phyloP scores from a whole-genome alignment of 2,329 filamentous ascomycete species.

The Beauveria brongniartii region DNA sequence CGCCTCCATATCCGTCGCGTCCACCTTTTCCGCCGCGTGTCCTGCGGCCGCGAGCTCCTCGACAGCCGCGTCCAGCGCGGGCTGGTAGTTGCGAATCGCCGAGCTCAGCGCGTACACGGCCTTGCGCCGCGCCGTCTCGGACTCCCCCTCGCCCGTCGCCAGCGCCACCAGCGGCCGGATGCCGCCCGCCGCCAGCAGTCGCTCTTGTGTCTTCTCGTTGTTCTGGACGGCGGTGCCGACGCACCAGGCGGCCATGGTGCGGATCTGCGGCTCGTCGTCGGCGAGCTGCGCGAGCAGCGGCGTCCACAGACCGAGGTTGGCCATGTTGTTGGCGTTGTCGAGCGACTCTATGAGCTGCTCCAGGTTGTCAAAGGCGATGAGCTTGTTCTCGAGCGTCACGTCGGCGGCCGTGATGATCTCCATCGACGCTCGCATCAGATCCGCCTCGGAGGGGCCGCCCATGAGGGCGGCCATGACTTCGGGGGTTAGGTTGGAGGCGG shows the following conservation, averaged over 20 bases:
- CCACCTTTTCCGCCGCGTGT: slow-evolving; percentile 40
- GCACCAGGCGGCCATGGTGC: slow-evolving; percentile 89
- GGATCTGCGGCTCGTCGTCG: slow-evolving; percentile 61
- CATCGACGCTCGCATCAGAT: slow-evolving; percentile 85
- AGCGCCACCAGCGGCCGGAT: slow-evolving; percentile 63
- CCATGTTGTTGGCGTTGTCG: slow-evolving; percentile 95
- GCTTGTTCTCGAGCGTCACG: slow-evolving; percentile 63
- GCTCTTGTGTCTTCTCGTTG: slow-evolving; percentile 78
- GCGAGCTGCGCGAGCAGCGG: slow-evolving; percentile 65
- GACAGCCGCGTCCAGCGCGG: slow-evolving; percentile 62
- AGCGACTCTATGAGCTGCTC: slow-evolving; percentile 87
- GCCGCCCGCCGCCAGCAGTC: slow-evolving; percentile 53
- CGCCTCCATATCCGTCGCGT: slow-evolving; percentile 80
- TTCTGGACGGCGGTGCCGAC: slow-evolving; percentile 94
- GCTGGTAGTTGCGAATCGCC: slow-evolving; percentile 81
- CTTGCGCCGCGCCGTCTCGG: slow-evolving; percentile 67
- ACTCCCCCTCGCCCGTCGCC: slow-evolving; percentile 50
- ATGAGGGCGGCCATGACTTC: slow-evolving; percentile 68
- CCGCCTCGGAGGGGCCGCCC: slow-evolving; percentile 80
- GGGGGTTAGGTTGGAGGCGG: slow-evolving; percentile 45
- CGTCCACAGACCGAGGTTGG: slow-evolving; percentile 69
- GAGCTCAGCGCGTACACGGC: slow-evolving; percentile 84
- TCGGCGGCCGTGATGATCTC: slow-evolving; percentile 57
- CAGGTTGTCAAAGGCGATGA: slow-evolving; percentile 88
- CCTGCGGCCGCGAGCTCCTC: slow-evolving; percentile 46